Evolutionary conservation across 768 basidiomycete species (phyloP).

Genomic region (Boletellus emodensis): DNA sequence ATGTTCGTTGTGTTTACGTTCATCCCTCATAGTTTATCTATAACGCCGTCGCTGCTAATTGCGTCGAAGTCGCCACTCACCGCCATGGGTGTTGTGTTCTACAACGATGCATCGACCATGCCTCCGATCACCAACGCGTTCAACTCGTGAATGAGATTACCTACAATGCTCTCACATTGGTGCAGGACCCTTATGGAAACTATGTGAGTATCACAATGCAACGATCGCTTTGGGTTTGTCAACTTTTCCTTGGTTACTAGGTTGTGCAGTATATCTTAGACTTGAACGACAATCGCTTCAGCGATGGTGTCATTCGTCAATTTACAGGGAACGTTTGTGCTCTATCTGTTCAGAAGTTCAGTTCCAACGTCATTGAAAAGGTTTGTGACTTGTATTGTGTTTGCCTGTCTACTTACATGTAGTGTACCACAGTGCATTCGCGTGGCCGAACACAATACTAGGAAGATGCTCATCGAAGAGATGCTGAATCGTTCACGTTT

Average conservation of each 20-base stretch:
- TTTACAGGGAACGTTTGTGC: slow-evolving; percentile 98
- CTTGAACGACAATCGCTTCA: slow-evolving; percentile 97
- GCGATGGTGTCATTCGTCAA: slow-evolving; percentile 94
- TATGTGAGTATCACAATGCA: slow-evolving; percentile 50
- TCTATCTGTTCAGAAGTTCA: slow-evolving; percentile 98
- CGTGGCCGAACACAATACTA: slow-evolving; percentile 91
- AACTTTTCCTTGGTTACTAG: slow-evolving; percentile 36
- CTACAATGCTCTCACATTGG: slow-evolving; percentile 93
- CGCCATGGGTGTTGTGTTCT: slow-evolving; percentile 98
- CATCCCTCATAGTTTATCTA: slow-evolving; percentile 77
- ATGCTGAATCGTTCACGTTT: slow-evolving; percentile 89
- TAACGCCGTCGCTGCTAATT: slow-evolving; percentile 97
- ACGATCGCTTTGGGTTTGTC: neutral
- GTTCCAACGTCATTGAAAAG: slow-evolving; percentile 98
- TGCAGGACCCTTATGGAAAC: slow-evolving; percentile 96
- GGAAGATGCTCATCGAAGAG: slow-evolving; percentile 94
- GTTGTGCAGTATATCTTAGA: slow-evolving; percentile 98
- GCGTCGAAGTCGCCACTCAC: slow-evolving; percentile 97
- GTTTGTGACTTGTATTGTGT: slow-evolving; percentile 32
- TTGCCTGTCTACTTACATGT: neutral
- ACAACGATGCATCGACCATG: slow-evolving; percentile 97
- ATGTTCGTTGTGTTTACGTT: neutral
- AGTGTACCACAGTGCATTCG: slow-evolving; percentile 59
- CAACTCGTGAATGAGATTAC: slow-evolving; percentile 99
- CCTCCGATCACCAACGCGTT: slow-evolving; percentile 89